These are phyloP conservation scores for Cordyceps fumosorosea DNA, from an alignment of 2,329 filamentous ascomycete genomes.

Conservation along the genomic window DNA sequence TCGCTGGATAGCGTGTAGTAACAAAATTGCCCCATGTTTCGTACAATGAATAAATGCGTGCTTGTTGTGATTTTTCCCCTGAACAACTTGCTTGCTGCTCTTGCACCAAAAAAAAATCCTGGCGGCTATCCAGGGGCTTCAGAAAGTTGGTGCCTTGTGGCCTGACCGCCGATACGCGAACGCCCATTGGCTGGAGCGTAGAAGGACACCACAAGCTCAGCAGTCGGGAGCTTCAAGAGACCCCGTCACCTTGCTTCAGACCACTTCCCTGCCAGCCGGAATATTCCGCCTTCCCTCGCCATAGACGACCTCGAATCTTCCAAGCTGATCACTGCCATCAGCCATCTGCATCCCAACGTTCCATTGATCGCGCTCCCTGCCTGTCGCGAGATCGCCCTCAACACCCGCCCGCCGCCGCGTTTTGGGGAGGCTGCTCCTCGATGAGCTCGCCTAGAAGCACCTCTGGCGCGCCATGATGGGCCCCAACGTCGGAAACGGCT, in stretches of 20 bases:
- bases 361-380: constrained; percentile 17
- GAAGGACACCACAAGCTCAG: constrained; percentile 14
- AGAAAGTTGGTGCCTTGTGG: constrained; percentile 31
- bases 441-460: constrained; percentile 31
- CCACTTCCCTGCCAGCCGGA: not conserved
- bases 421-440: constrained; percentile 23
- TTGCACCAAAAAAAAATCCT: not conserved
- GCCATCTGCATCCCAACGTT: constrained; percentile 12
- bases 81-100: not conserved
- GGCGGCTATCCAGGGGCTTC: constrained; percentile 6
- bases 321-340: not conserved
- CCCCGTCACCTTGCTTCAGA: not conserved
- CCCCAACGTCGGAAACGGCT: constrained; percentile 39
- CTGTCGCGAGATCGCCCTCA: constrained; percentile 16
- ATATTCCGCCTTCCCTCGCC: not conserved
- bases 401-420: constrained; percentile 10
- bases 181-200: constrained; percentile 24
- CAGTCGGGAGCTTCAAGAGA: constrained; percentile 11
- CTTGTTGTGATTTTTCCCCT: not conserved
- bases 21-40: not conserved
- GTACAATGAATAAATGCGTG: not conserved
- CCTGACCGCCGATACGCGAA: constrained; percentile 22
- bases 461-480: constrained; percentile 33
- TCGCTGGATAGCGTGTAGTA: not conserved
- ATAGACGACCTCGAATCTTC: not conserved